These are phyloP conservation scores for Cladophialophora chaetospira DNA, from an alignment of 2,329 filamentous ascomycete species.

Conservation along the genomic window DNA sequence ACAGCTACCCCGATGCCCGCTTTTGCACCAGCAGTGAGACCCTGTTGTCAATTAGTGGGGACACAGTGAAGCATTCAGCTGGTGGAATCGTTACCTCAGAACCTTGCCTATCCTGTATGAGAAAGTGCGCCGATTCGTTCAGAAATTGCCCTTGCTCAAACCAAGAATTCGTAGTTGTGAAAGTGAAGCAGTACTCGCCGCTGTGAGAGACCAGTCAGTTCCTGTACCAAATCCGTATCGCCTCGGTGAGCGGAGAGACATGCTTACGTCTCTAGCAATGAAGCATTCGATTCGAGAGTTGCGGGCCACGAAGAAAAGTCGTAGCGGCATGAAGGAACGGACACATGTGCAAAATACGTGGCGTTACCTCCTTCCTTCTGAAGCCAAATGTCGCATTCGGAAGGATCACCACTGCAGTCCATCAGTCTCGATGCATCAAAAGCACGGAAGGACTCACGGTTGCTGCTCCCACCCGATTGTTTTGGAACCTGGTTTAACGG, in stretches of 20 bases:
- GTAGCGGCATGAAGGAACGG: not conserved
- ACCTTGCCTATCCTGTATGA: not conserved
- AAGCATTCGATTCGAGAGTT: not conserved
- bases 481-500: not conserved
- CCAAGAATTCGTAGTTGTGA: not conserved
- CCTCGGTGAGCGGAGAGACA: not conserved
- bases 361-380: constrained; percentile 2
- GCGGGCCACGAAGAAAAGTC: constrained; percentile 1
- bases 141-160: not conserved
- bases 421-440: not conserved
- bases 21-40: not conserved
- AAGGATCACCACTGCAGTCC: not conserved
- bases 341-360: not conserved
- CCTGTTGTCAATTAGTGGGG: not conserved
- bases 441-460: not conserved
- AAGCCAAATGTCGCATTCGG: constrained; percentile 8
- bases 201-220: not conserved
- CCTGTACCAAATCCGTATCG: not conserved
- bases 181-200: constrained; percentile 2
- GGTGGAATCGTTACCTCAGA: not conserved
- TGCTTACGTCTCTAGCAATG: not conserved
- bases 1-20: not conserved
- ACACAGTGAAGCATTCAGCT: not conserved
- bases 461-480: not conserved
- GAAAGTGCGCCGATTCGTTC: not conserved